phyloP scores from a whole-genome alignment of 192 early-diverging fungal species.

The Backusella westeae region DNA sequence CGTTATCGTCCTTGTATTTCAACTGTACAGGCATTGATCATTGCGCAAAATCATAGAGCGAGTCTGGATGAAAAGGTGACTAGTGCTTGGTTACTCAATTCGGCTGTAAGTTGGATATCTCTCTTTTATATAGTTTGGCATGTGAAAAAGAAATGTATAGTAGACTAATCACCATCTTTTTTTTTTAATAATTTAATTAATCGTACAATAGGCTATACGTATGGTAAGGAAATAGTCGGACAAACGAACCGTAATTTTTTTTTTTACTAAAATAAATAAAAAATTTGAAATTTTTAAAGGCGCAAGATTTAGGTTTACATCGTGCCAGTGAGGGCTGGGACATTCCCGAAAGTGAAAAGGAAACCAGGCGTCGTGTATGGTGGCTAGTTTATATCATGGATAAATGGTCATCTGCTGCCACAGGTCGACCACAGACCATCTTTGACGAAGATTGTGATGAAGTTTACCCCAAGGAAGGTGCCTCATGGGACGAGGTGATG shows the following conservation, averaged over 20 bases:
- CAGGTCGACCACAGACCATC: slow-evolving; percentile 57
- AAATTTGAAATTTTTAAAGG: no score
- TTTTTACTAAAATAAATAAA: no score
- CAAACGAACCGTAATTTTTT: background rate
- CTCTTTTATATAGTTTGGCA: background rate
- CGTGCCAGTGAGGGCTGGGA: slow-evolving; percentile 59
- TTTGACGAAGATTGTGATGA: slow-evolving; percentile 43
- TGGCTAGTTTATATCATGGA: slow-evolving; percentile 78
- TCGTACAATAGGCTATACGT: slow-evolving; percentile 44
- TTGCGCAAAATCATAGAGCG: slow-evolving; percentile 34
- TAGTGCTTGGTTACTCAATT: slow-evolving; percentile 31
- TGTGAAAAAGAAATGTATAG: background rate
- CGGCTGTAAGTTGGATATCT: slow-evolving; percentile 14
- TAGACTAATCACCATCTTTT: background rate
- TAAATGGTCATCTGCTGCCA: slow-evolving; percentile 60
- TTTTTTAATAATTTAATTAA: background rate
- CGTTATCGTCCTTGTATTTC: slow-evolving; percentile 28
- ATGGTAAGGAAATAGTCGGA: slow-evolving; percentile 23
- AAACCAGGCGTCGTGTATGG: slow-evolving; percentile 72
- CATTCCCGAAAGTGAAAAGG: slow-evolving; percentile 53
- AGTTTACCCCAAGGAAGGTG: slow-evolving; percentile 30
- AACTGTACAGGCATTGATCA: slow-evolving; percentile 30
- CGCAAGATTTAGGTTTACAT: slow-evolving; percentile 79
- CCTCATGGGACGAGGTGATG: slow-evolving; percentile 39
- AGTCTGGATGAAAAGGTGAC: slow-evolving; percentile 25